Evolutionary conservation across 2,329 filamentous ascomycete species (phyloP).

Genomic region (Penicillium glabrum): DNA sequence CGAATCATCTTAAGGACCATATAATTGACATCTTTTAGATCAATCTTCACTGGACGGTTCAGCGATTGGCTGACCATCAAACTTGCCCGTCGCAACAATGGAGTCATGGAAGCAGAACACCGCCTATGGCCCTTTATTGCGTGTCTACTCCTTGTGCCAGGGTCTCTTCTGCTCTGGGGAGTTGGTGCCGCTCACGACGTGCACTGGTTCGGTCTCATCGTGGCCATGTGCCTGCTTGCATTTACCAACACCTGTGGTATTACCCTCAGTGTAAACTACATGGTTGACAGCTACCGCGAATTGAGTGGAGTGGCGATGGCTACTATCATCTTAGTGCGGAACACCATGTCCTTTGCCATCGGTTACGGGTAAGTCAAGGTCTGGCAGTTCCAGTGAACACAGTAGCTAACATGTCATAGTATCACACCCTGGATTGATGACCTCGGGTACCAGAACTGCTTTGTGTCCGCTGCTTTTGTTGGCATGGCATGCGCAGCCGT

Average conservation of each 20-base stretch:
- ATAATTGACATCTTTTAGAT: conserved; percentile 20
- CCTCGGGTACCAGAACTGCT: conserved; percentile 48
- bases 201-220: conserved; percentile 44
- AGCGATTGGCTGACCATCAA: conserved; percentile 41
- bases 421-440: conserved; percentile 50
- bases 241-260: conserved; percentile 40
- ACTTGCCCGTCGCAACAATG: conserved; percentile 41
- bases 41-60: conserved; percentile 39
- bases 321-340: conserved; percentile 48
- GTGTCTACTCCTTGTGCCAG: conserved; percentile 37
- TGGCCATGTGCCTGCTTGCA: conserved; percentile 45
- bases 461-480: conserved; percentile 42
- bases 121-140: conserved; percentile 41
- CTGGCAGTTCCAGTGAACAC: not conserved
- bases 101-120: conserved; percentile 44
- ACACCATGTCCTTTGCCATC: conserved; percentile 51
- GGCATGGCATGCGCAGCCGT: conserved; percentile 37
- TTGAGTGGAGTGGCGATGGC: conserved; percentile 42
- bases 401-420: conserved; percentile 19
- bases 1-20: not conserved
- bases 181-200: conserved; percentile 44
- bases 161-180: conserved; percentile 39
- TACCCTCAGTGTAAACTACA: conserved; percentile 41
- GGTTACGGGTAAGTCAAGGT: conserved; percentile 37
- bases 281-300: conserved; percentile 43